These are phyloP conservation scores for Spergularia marina DNA, from an alignment of 148 eudicot species.

Conservation along the genomic window DNA sequence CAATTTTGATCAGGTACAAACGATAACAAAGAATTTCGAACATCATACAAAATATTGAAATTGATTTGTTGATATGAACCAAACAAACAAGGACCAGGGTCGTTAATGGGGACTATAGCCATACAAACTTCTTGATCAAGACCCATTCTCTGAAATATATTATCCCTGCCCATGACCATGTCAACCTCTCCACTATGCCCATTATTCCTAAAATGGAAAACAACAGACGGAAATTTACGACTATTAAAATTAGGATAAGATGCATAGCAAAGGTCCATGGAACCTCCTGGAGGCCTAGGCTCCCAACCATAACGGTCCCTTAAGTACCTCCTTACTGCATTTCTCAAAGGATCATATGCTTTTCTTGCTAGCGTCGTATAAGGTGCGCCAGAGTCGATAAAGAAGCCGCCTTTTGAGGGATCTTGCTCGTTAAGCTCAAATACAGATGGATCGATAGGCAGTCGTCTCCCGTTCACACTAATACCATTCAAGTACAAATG, in stretches of 20 bases:
- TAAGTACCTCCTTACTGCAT: background rate
- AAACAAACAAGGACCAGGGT: constrained; percentile 6
- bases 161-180: constrained; percentile 1
- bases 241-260: too few relatives aligned
- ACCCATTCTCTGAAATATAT: background rate
- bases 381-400: constrained; percentile 17
- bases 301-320: background rate
- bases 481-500: background rate
- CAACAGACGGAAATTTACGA: background rate
- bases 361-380: background rate
- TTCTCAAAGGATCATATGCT: background rate
- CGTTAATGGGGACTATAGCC: background rate
- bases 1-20: constrained; percentile 14
- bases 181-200: background rate
- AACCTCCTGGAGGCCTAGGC: background rate
- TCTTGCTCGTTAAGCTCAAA: background rate
- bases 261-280: background rate
- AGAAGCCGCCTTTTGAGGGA: background rate
- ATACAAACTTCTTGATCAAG: constrained; percentile 5
- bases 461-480: constrained; percentile 4
- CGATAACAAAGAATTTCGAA: background rate
- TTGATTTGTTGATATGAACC: constrained; percentile 23
- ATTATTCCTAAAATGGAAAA: background rate
- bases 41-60: constrained; percentile 9
- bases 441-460: background rate